Evolutionary conservation across 305 asterid genomes (phyloP), one percentile per base, ranked within the genome.

Genomic region (Caryopteris hybrid): DNA sequence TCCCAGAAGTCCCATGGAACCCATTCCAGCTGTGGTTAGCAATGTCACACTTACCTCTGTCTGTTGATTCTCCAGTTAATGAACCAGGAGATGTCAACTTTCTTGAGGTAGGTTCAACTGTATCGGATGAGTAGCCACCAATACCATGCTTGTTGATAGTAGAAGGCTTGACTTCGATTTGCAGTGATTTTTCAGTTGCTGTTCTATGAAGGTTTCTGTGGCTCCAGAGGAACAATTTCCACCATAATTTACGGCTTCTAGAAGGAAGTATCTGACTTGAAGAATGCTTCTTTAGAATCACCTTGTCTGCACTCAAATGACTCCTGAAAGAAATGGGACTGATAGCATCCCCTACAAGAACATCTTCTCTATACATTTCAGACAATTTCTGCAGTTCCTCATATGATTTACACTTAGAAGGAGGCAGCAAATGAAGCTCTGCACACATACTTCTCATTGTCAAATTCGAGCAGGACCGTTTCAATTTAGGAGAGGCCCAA

Each of bases 201-300:
- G 76, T 9, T 59, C 52, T 75, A 10, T 88, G 85, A 8, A 80
- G 76, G 76, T 91, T 86, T 71, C 92, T 80, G 70, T 86, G 95
- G 78, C 95, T 91, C 97, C 97, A 91, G 11, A 91, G 85, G 69
- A 82, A 87, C 71, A 88, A 58, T 66, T 85, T 88, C 96, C 95
- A 85, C 96, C 96, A 88, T 52, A 88, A 52, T 61, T 80, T 83
- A 56, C 87, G 78, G 68, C 91, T 91, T 45, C 90, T 75, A 2
- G 95, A 88, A 50, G 97, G 97, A 10, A 91, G 86, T 34, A 91
- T 83, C 65, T 86, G 91, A 56, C 92, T 83, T 1, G 97, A 88
- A 9, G 97, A 91, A 55, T 80, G 91, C 78, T 89, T 91, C 86
- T 85, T 91, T 79, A 88, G 46, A 58, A 85, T 84, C 80, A 86